These are phyloP conservation scores for Penstemon davidsonii DNA, from an alignment of 257 asterid genomes.

Conservation along the genomic window DNA sequence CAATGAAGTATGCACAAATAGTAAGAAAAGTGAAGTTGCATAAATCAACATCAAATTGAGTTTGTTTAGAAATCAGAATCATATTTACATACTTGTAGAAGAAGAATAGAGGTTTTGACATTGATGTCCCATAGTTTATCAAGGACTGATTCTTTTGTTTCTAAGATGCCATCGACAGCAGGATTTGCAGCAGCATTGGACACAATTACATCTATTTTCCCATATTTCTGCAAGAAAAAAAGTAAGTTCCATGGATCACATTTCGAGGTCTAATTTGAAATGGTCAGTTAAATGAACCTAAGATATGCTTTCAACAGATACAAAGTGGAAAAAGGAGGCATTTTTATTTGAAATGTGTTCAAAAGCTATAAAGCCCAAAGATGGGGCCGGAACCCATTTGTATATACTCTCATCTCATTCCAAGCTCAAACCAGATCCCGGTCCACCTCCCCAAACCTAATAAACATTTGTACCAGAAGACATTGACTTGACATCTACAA, in stretches of 20 bases:
- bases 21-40: constrained; percentile 13
- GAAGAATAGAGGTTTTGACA: constrained; percentile 72
- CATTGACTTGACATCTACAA: no score
- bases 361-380: no score
- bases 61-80: not conserved
- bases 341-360: no score
- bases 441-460: no score
- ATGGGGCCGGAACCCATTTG: no score
- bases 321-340: no score
- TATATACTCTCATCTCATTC: no score
- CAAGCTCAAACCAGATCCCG: no score
- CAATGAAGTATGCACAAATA: not conserved
- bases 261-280: not conserved
- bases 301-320: not conserved
- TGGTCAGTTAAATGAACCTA: not conserved
- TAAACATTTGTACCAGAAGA: no score
- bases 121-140: constrained; percentile 97
- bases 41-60: not conserved
- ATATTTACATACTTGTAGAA: constrained; percentile 64
- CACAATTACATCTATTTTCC: constrained; percentile 75
- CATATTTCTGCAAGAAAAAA: constrained; percentile 61
- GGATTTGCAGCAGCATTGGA: constrained; percentile 98
- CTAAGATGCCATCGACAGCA: constrained; percentile 58
- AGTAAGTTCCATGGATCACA: not conserved
- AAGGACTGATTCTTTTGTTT: constrained; percentile 71